Evolutionary conservation across 129 eudicot species (phyloP), one percentile per base, ranked within the genome.

Genomic region (Mikania micrantha): DNA sequence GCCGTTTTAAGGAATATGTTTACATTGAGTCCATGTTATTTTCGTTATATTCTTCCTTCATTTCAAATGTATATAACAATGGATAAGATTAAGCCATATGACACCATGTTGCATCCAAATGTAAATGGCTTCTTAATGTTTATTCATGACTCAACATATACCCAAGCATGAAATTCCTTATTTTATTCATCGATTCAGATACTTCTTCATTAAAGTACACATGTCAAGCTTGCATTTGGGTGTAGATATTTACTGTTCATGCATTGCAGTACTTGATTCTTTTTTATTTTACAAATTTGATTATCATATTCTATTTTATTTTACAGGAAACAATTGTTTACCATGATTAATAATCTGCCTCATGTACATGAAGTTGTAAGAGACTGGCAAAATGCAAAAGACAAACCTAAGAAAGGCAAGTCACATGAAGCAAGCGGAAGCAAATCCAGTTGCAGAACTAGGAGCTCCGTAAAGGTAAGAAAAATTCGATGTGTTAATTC

Each of bases 281-380:
- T 40, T 44, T 44, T 10, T 15, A 1, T 19, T 32, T 3, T 24
- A 27, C 13, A 36, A 52, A 45, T 27, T 69, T 15, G 40, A 38
- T 64, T 64, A 57, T 63, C 2, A 64, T 64, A 71, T 66, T 31
- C 7, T 57, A n/a, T 11, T 25, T 63, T 73, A 15, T 44, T 15
- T 56, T 48, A 74, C 94, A 91, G 97, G 96, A 83, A 76, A 79
- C 96, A 90, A 16, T 73, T 91, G 22, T 91, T 91, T 76, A 78
- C 88, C 87, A 13, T 88, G 94, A 83, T 88, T 69, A 91, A 91
- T 60, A 90, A 85, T 25, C 85, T 83, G 53, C 90, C 90, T 7
- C 81, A 83, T 62, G 90, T 88, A 64, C 83, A 81, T 41, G 96
- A 88, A 74, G 96, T 81, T 59, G 96, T 91, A 66, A 73, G 87